Evolutionary conservation across 345 rosid genomes (phyloP), one percentile per base, ranked within the genome.

Genomic region (Camelina laxa): DNA sequence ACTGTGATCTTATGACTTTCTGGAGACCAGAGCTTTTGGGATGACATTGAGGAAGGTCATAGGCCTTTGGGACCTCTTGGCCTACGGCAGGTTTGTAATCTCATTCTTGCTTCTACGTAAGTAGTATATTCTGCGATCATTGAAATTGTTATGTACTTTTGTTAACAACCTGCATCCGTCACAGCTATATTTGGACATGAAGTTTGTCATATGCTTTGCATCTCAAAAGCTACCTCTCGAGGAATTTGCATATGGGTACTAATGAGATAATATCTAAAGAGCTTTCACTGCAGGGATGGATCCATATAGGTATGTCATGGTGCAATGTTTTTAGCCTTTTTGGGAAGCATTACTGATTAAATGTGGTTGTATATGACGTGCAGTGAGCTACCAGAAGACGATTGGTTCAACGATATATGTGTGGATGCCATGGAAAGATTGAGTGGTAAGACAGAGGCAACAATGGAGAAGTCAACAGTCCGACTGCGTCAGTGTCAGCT

Each of bases 161-260:
- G 3, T n/a, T 71, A 42, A 77, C 62, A 65, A 47, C 12, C 60
- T 77, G 64, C 54, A 14, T 65, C 62, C 42, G 51, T 19, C 74
- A 86, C 94, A 96, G 99, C 83, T 96, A 63, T 96, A 86, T 68
- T 75, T 96, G 86, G 99, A 96, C 82, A 89, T 92, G 97, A 92
- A 89, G 79, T 96, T 92, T 79, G 97, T 92, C 24, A 78, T 89
- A 42, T 85, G 86, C 89, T 96, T 96, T 80, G 96, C 99, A 74
- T 87, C 94, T 70, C 98, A 90, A 89, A 96, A 98, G 98, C 24
- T 96, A 89, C 84, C 77, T 96, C 49, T 96, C 99, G 14, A 80
- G 99, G 79, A 92, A 90, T 81, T 78, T 96, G 84, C 92, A 89
- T 50, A 82, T 98, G 27, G 97, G 84, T 42, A 87, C 92, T 68